Percentiles rank a stretch among this genome's conserved stretches.
These are phyloP conservation scores for Chionographis japonica DNA, from an alignment of 106 monocot genomes.

Conservation along the genomic window DNA sequence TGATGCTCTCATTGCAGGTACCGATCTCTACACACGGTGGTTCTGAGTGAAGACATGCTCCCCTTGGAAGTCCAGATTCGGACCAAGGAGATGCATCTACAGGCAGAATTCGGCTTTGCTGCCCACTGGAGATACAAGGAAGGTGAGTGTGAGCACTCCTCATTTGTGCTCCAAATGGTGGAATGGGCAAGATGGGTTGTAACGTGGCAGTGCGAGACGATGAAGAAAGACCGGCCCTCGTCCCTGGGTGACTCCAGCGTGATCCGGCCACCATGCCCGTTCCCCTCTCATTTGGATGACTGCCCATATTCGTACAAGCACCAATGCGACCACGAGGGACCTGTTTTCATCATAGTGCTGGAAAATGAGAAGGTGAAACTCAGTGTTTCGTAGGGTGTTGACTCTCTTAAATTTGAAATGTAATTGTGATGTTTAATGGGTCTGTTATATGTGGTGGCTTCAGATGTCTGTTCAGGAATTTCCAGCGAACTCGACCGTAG, in stretches of 20 bases:
- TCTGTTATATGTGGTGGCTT: not conserved
- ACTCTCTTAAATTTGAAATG: not conserved
- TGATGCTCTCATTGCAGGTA: constrained; percentile 46
- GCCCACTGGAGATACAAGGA: constrained; percentile 99
- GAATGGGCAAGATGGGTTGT: constrained; percentile 95
- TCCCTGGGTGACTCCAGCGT: constrained; percentile 15
- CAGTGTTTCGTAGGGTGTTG: not conserved
- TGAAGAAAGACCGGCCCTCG: constrained; percentile 27
- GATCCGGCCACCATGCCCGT: constrained; percentile 54
- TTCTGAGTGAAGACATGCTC: constrained; percentile 47
- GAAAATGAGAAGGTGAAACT: constrained; percentile 86
- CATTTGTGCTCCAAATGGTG: constrained; percentile 89
- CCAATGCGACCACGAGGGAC: constrained; percentile 52
- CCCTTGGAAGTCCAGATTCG: constrained; percentile 94
- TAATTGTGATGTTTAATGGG: not conserved
- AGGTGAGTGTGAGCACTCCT: constrained; percentile 54
- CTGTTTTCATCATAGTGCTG: constrained; percentile 69
- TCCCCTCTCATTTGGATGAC: constrained; percentile 69
- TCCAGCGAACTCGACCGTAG: constrained; percentile 72
- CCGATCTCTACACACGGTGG: constrained; percentile 87
- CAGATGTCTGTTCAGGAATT: constrained; percentile 95
- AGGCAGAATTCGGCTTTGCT: constrained; percentile 94
- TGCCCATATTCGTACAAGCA: constrained; percentile 74
- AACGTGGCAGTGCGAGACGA: constrained; percentile 80
- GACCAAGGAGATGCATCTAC: constrained; percentile 91